Evolutionary conservation across 2,329 filamentous ascomycete species (phyloP).

Genomic region (Domatiomyces globalis): DNA sequence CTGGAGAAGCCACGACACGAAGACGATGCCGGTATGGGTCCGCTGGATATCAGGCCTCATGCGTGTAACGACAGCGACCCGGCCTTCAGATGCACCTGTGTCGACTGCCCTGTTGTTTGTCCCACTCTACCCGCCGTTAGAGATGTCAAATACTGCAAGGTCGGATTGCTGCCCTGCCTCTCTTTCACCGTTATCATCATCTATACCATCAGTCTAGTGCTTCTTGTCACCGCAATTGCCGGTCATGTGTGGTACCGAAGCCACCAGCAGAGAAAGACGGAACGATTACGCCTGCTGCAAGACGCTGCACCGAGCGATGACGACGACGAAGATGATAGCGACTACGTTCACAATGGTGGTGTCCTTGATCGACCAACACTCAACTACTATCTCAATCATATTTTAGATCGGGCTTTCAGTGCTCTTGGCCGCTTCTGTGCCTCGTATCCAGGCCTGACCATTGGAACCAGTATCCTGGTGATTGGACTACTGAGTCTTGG

Average conservation of each 20-base stretch:
- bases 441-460: constrained; percentile 71
- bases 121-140: constrained; percentile 66
- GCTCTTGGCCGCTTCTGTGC: constrained; percentile 68
- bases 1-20: constrained; percentile 43
- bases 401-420: constrained; percentile 67
- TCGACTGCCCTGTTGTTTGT: constrained; percentile 81
- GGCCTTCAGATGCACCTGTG: constrained; percentile 75
- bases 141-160: constrained; percentile 56
- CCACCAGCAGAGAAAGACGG: constrained; percentile 59
- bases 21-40: constrained; percentile 52
- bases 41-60: constrained; percentile 59
- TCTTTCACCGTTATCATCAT: constrained; percentile 84
- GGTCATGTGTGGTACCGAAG: constrained; percentile 64
- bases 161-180: constrained; percentile 79
- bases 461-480: constrained; percentile 57
- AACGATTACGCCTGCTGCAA: constrained; percentile 73
- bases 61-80: constrained; percentile 83
- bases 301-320: constrained; percentile 76
- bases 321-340: constrained; percentile 63
- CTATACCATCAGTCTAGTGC: constrained; percentile 61
- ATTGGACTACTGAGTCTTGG: constrained; percentile 71
- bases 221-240: constrained; percentile 51
- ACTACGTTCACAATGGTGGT: constrained; percentile 60
- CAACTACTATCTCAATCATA: constrained; percentile 70
- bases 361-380: constrained; percentile 66